Base-by-base conservation (phyloP, 768 basidiomycete species). In the Tylopilus intermedius region DNA sequence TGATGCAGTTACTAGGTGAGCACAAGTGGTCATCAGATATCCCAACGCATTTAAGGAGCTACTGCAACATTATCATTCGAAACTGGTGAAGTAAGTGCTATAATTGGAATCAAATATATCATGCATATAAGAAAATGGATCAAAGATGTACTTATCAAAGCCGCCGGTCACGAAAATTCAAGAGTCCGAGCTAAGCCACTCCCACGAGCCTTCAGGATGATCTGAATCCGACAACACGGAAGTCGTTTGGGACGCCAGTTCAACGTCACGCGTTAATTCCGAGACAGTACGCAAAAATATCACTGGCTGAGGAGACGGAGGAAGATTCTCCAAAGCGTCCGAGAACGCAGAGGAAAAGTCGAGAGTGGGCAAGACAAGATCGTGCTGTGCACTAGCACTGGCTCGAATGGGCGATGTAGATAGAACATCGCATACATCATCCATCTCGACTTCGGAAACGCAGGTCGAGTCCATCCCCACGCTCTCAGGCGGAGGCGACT, bases 331-430 rank as follows among this genome's bases (percentile, higher is more conserved):
- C 18, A 43, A 27, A 8, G 51, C 47, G 8, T 47, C 50, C 13
- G 58, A 39, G 26, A 77, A 79, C 8, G 74, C 68, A 5, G 82
- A 77, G 0, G 86, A 86, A 57, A 88, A 78, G 64, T 90, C 87
- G 48, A 90, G 76, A 1, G 81, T 86, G 5, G 90, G 89, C n/a
- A 91, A 71, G 10, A 92, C 68, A 53, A 94, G 79, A 3, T 88
- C 87, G 18, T 79, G 72, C 3, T 86, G 72, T 10, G 84, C 79
- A 61, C 88, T 84, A 22, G 59, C 62, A 22, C 77, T 70, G 24
- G 51, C 49, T 6, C 62, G 56, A 44, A 61, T 55, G 8, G 55
- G 54, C 2, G 55, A 49, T 9, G 35, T 33, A 40, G 55, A 57
- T 8, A 59, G 26, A 6, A 50, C 41, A 40, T 52, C 55, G 27